Percentiles rank a stretch among this genome's conserved stretches.
Evolutionary conservation across 352 stramenopile genomes (phyloP).

Genomic region (Phytophthora vignae): DNA sequence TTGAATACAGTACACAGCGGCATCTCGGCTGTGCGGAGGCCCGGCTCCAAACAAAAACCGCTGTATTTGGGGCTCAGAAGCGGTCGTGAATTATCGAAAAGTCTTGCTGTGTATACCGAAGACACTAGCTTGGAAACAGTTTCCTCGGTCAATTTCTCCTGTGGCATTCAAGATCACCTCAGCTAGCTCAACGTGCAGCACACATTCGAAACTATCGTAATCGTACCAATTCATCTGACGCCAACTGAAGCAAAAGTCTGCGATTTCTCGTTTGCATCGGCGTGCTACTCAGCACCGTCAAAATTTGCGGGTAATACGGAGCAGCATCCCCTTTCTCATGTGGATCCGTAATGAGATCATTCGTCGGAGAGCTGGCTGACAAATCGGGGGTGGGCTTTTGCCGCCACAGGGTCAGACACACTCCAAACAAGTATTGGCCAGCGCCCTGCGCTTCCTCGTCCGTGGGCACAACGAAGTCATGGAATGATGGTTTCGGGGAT

Average conservation of each 20-base stretch:
- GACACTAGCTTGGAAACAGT: constrained; percentile 20
- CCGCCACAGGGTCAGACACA: constrained; percentile 51
- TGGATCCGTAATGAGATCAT: constrained; percentile 5
- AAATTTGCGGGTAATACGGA: constrained; percentile 15
- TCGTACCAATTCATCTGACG: constrained; percentile 27
- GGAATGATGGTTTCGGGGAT: constrained; percentile 38
- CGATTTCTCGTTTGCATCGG: constrained; percentile 39
- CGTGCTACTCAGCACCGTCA: constrained; percentile 27
- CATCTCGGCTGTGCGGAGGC: constrained; percentile 21
- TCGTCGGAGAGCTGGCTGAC: background rate
- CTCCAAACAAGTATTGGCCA: constrained; percentile 37
- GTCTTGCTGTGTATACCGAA: constrained; percentile 7
- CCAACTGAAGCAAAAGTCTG: constrained; percentile 39
- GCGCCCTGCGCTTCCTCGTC: background rate
- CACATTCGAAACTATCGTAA: background rate
- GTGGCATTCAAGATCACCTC: background rate
- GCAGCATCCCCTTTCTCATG: background rate
- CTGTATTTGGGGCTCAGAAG: constrained; percentile 42
- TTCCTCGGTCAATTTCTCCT: constrained; percentile 31
- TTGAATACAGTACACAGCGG: constrained; percentile 55
- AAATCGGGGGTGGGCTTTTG: constrained; percentile 1
- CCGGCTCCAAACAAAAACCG: constrained; percentile 46
- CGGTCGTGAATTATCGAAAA: background rate
- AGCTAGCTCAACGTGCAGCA: background rate
- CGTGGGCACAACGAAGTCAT: constrained; percentile 53